Conservation (phyloP, 1,284 basidiomycete species). For the Apiotrichum laibachii region DNA sequence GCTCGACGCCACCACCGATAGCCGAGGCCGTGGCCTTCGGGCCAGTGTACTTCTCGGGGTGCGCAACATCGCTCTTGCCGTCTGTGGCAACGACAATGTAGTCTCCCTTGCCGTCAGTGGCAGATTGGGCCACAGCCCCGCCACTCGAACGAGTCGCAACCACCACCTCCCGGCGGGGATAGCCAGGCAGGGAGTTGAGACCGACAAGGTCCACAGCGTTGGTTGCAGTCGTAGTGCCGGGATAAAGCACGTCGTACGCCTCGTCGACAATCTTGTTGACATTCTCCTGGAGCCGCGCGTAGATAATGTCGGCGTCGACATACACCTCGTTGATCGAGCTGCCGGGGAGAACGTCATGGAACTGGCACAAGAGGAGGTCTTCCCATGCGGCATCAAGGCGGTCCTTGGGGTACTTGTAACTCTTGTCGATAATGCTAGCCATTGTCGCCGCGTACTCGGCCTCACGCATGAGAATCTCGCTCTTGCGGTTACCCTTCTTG, state of each 20-base stretch:
- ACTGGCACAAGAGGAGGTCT: slow-evolving; percentile 85
- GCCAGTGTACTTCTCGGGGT: slow-evolving; percentile 50
- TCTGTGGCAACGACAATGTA: slow-evolving; percentile 65
- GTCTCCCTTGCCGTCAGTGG: slow-evolving; percentile 62
- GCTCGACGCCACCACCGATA: no score
- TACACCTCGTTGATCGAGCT: slow-evolving; percentile 78
- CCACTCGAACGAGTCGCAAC: slow-evolving; percentile 22
- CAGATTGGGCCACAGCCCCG: slow-evolving; percentile 60
- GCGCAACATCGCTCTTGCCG: slow-evolving; percentile 43
- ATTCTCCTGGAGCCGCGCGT: slow-evolving; percentile 70
- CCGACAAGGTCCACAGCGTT: slow-evolving; percentile 25
- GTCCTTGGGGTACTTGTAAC: slow-evolving; percentile 66
- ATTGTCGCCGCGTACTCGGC: slow-evolving; percentile 78
- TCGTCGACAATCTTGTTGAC: slow-evolving; percentile 70
- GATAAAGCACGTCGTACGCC: slow-evolving; percentile 70
- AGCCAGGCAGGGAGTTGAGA: slow-evolving; percentile 42
- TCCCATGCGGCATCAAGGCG: slow-evolving; percentile 84
- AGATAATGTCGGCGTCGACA: slow-evolving; percentile 83
- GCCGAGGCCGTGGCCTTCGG: no score
- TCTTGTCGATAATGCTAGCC: slow-evolving; percentile 67
- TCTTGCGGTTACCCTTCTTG: slow-evolving; percentile 93
- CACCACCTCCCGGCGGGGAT: slow-evolving; percentile 42
- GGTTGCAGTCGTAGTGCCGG: slow-evolving; percentile 52
- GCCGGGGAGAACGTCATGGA: slow-evolving; percentile 89
- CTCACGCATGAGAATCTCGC: slow-evolving; percentile 85